A percentile compares a stretch with the other conserved stretches of the same genome.
These are phyloP conservation scores for Omphalea diandra DNA, from an alignment of 441 rosid genomes.

Conservation along the genomic window DNA sequence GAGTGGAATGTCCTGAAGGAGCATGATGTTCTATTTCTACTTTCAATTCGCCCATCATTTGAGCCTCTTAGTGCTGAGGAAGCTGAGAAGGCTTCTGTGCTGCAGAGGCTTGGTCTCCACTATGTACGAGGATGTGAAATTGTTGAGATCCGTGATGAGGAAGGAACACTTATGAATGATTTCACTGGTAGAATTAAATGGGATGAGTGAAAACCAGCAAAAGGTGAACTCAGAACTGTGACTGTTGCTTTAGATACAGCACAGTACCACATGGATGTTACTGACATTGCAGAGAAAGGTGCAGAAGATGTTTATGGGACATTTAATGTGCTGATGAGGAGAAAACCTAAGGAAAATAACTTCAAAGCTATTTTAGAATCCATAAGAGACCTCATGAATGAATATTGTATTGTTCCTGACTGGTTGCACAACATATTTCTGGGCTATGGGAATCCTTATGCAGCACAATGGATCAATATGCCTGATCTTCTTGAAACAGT, in stretches of 20 bases:
- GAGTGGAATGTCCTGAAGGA: constrained; percentile 98
- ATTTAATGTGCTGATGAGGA: constrained; percentile 92
- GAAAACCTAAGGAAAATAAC: constrained; percentile 99
- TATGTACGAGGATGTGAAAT: constrained; percentile 96
- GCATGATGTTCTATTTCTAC: constrained; percentile 96
- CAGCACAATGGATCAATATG: constrained; percentile 99
- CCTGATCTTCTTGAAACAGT: constrained; percentile 85
- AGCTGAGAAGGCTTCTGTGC: constrained; percentile 89
- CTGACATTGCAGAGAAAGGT: constrained; percentile 91
- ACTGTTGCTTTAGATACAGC: constrained; percentile 96
- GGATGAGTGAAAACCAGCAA: constrained; percentile 99
- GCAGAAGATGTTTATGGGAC: constrained; percentile 92
- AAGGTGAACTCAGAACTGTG: constrained; percentile 94
- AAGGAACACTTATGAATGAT: constrained; percentile 96
- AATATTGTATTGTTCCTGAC: constrained; percentile 96
- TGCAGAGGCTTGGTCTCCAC: constrained; percentile 92
- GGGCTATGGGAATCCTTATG: constrained; percentile 99
- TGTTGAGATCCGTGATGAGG: constrained; percentile 90
- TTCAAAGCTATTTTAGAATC: constrained; percentile 99
- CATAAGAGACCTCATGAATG: constrained; percentile 99
- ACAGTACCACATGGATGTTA: constrained; percentile 96
- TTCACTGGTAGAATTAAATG: constrained; percentile 88
- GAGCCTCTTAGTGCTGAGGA: constrained; percentile 96
- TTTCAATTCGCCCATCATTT: constrained; percentile 86
- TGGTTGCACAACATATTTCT: constrained; percentile 96